Base-by-base conservation (phyloP, 2,329 filamentous ascomycete genomes). In the Aspergillus neotritici region DNA sequence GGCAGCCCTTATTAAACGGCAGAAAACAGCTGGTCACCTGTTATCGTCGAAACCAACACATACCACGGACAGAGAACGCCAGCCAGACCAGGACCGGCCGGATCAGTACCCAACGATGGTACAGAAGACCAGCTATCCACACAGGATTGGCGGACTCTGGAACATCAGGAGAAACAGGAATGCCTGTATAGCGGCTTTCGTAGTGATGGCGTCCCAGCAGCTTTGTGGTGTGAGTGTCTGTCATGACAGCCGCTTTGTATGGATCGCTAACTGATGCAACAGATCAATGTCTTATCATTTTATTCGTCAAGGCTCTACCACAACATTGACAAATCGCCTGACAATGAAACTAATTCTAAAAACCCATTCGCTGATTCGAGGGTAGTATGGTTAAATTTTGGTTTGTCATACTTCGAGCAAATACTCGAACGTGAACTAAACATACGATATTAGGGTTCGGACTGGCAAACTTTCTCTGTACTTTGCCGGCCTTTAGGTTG, bases 211-310 rank as follows among this genome's bases (percentile, higher is more conserved):
- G 10, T 51, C 57, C 1, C 59, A 62, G 33, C 57, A 62, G 40
- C 54, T 62, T 41, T 62, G 58, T 45, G 59, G 59, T 34, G 57
- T 60, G 13, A 17, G 41, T 31, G 12, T 25, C 8, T 16, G 10
- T 31, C 14, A 8, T 13, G 6, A 21, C 5, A 28, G 13, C 12
- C 3, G 14, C 9, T 17, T 12, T 33, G 2, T 11, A 30, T 5
- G n/a, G 13, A 14, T 3, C 4, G 12, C 11, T 40, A 16, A 42
- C 43, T 43, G 34, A 8, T 3, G 3, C 9, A 5, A 3, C 37
- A 61, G 56, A 44, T 62, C 31, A 63, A 61, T 28, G 56, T 62
- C 10, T 51, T 62, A 4, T 51, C 59, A 2, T 62, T 62, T 40
- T 63, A 62, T 30, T 60, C 55, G 2, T 56, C 57, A 0, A 54